Conservation (phyloP, 2,329 filamentous ascomycete genomes). For the Clarireedia homoeocarpa region DNA sequence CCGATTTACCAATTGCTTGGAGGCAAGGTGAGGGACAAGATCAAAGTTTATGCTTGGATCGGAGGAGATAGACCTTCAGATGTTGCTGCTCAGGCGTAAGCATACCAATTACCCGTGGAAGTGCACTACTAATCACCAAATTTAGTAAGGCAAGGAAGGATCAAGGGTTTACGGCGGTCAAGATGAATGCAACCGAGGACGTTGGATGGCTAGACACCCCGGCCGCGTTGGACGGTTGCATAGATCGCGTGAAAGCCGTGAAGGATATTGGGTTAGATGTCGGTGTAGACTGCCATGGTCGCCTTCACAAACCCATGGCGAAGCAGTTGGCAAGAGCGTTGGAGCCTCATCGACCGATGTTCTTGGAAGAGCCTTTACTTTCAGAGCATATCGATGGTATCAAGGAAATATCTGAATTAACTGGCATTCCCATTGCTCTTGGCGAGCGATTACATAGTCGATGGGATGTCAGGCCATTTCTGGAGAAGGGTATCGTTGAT, state of each 20-base stretch:
- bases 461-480: slow-evolving; percentile 67
- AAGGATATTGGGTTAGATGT: slow-evolving; percentile 64
- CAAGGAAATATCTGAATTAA: slow-evolving; percentile 49
- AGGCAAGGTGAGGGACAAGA: slow-evolving; percentile 61
- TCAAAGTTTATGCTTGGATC: slow-evolving; percentile 73
- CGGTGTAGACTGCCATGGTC: slow-evolving; percentile 71
- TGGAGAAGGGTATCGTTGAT: slow-evolving; percentile 61
- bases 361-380: slow-evolving; percentile 67
- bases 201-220: slow-evolving; percentile 71
- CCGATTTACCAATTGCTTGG: slow-evolving; percentile 69
- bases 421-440: slow-evolving; percentile 59
- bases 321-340: slow-evolving; percentile 63
- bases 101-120: neutral
- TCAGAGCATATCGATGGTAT: slow-evolving; percentile 55
- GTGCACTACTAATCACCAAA: neutral
- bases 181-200: slow-evolving; percentile 76
- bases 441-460: slow-evolving; percentile 65
- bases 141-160: slow-evolving; percentile 44
- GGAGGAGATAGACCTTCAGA: slow-evolving; percentile 65
- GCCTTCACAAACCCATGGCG: slow-evolving; percentile 73
- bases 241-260: slow-evolving; percentile 61
- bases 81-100: slow-evolving; percentile 54
- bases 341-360: slow-evolving; percentile 62
- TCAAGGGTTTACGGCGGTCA: slow-evolving; percentile 60
- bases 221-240: slow-evolving; percentile 49